These are phyloP conservation scores for Xylariales sp. DNA, from an alignment of 2,329 filamentous ascomycete genomes.

Conservation along the genomic window DNA sequence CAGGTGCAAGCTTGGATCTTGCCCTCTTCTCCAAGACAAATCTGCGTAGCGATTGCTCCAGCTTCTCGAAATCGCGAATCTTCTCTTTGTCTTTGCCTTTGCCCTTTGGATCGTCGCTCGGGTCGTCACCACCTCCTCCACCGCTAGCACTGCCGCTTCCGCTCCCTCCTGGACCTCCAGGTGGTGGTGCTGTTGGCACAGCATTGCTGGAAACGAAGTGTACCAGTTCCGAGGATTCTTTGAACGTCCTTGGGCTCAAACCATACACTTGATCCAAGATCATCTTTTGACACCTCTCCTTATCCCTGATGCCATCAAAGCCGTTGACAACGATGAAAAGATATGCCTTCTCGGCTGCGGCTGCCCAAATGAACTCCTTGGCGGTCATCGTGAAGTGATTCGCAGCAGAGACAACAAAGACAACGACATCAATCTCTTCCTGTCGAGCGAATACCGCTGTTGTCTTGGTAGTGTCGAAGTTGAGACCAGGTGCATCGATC, in stretches of 20 bases:
- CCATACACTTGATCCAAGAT: constrained; percentile 84
- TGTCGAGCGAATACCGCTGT: constrained; percentile 96
- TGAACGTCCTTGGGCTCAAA: constrained; percentile 88
- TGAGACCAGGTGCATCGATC: constrained; percentile 93
- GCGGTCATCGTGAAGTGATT: constrained; percentile 98
- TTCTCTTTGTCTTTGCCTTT: constrained; percentile 84
- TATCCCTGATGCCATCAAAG: constrained; percentile 90
- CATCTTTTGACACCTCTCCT: constrained; percentile 85
- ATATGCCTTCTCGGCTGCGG: constrained; percentile 94
- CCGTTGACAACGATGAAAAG: constrained; percentile 99
- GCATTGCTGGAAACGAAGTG: constrained; percentile 98
- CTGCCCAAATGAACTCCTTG: constrained; percentile 96
- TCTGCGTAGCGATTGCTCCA: constrained; percentile 83
- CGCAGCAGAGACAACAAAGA: constrained; percentile 95
- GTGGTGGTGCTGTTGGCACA: constrained; percentile 66
- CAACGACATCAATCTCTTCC: constrained; percentile 97
- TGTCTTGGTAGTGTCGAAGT: constrained; percentile 94
- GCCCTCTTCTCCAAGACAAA: constrained; percentile 96
- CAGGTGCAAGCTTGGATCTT: constrained; percentile 90
- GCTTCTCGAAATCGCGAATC: constrained; percentile 79
- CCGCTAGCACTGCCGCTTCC: constrained; percentile 50
- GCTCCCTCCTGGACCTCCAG: constrained; percentile 50
- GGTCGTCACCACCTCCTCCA: constrained; percentile 53
- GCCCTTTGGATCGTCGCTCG: constrained; percentile 43
- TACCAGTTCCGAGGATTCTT: constrained; percentile 87